phyloP scores from a whole-genome alignment of 1,284 basidiomycete species.

The Cryptococcus jaspeensis region DNA sequence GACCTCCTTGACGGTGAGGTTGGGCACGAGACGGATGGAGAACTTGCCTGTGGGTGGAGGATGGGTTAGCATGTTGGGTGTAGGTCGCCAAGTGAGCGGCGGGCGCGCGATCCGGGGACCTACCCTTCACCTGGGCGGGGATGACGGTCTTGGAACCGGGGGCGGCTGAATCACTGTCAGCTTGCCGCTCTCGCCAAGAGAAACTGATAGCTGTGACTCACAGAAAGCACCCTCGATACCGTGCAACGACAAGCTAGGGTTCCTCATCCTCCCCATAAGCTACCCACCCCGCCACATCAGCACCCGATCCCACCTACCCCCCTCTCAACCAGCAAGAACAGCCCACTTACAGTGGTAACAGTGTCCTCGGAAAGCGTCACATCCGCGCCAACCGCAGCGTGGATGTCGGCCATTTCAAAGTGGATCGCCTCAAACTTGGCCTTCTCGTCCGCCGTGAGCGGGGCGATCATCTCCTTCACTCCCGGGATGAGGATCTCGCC shows the following conservation, averaged over 20 bases:
- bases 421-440: conserved; percentile 71
- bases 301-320: no score
- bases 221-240: conserved; percentile 98
- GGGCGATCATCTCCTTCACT: conserved; percentile 80
- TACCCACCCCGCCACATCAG: conserved; percentile 6
- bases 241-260: conserved; percentile 86
- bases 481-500: conserved; percentile 90
- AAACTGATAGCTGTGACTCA: conserved; percentile 15
- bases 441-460: conserved; percentile 73
- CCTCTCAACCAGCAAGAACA: no score
- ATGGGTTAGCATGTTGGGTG: background rate
- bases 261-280: conserved; percentile 53
- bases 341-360: conserved; percentile 58
- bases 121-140: conserved; percentile 78
- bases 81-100: no score
- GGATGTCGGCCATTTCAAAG: conserved; percentile 68
- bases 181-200: background rate
- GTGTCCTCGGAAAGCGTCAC: conserved; percentile 80
- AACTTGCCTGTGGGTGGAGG: conserved; percentile 67
- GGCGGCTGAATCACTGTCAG: conserved; percentile 52
- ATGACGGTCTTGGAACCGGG: conserved; percentile 93
- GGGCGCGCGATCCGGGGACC: conserved; percentile 20
- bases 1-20: conserved; percentile 73
- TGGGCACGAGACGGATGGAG: conserved; percentile 81
- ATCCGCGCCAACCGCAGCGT: conserved; percentile 72